phyloP scores from a whole-genome alignment of 495 filamentous ascomycete genomes.

The Penicillium nucicola region DNA sequence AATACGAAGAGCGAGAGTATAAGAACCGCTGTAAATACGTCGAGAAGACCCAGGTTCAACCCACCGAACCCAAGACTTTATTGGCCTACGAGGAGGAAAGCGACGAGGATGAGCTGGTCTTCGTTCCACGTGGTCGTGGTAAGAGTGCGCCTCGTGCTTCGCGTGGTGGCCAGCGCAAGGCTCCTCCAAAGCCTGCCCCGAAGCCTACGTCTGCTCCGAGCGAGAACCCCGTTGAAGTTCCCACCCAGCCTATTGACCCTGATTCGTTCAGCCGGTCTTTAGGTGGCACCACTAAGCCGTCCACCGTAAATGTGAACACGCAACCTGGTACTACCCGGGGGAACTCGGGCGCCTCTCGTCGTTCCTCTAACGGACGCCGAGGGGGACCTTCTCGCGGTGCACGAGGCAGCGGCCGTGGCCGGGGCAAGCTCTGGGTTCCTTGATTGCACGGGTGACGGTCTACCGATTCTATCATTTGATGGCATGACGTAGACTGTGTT shows the following conservation, averaged over 20 bases:
- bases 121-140: constrained; percentile 48
- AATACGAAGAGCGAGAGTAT: constrained; percentile 57
- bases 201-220: constrained; percentile 10
- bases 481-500: constrained; percentile 18
- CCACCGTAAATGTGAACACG: constrained; percentile 36
- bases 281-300: constrained; percentile 23
- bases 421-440: constrained; percentile 56
- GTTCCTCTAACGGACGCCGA: constrained; percentile 30
- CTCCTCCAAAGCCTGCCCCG: constrained; percentile 24
- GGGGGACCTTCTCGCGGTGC: constrained; percentile 28
- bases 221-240: constrained; percentile 38
- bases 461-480: constrained; percentile 16
- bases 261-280: constrained; percentile 52
- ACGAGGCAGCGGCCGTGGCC: constrained; percentile 40
- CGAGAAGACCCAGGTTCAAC: constrained; percentile 37
- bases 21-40: constrained; percentile 53
- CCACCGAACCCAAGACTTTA: constrained; percentile 38
- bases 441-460: constrained; percentile 27
- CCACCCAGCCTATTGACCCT: constrained; percentile 53
- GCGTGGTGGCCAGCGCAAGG: constrained; percentile 22
- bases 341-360: constrained; percentile 36
- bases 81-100: constrained; percentile 48
- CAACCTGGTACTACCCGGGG: constrained; percentile 38
- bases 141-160: constrained; percentile 32
- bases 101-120: constrained; percentile 59